Evolutionary conservation across 208 protist genomes (phyloP).

Genomic region (Balamuthia mandrillaris): DNA sequence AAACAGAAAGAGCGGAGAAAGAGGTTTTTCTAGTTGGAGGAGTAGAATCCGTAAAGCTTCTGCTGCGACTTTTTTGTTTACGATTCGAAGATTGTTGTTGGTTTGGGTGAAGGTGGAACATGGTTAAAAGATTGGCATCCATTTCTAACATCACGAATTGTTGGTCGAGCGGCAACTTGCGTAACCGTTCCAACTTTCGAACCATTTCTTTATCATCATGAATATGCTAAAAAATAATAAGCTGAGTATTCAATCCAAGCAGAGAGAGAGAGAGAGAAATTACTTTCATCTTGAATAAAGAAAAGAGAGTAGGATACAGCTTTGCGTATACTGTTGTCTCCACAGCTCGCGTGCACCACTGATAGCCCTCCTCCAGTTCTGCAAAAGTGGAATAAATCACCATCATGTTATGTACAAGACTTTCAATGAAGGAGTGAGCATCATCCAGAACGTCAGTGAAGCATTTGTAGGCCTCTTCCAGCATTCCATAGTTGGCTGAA

Average conservation of each 20-base stretch:
- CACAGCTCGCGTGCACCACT: conserved; percentile 3
- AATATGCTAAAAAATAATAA: background rate
- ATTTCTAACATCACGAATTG: background rate
- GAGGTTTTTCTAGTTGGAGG: no score
- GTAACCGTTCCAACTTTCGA: background rate
- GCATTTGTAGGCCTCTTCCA: conserved; percentile 11
- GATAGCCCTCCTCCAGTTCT: background rate
- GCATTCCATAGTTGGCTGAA: background rate
- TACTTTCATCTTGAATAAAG: conserved; percentile 20
- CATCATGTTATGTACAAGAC: background rate
- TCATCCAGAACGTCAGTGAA: background rate
- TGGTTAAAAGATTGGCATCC: no score
- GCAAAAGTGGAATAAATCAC: background rate
- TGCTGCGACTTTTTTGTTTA: no score
- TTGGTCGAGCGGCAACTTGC: background rate
- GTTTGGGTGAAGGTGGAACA: no score
- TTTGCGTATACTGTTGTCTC: background rate
- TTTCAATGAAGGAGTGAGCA: conserved; percentile 8
- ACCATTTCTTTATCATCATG: background rate
- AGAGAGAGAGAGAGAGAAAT: background rate
- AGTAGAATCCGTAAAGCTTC: no score
- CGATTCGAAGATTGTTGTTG: no score
- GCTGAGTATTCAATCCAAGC: background rate
- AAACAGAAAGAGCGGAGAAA: no score
- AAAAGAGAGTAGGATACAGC: background rate